Conservation (phyloP, 2,329 filamentous ascomycete genomes). For the Neopestalotiopsis rosae region DNA sequence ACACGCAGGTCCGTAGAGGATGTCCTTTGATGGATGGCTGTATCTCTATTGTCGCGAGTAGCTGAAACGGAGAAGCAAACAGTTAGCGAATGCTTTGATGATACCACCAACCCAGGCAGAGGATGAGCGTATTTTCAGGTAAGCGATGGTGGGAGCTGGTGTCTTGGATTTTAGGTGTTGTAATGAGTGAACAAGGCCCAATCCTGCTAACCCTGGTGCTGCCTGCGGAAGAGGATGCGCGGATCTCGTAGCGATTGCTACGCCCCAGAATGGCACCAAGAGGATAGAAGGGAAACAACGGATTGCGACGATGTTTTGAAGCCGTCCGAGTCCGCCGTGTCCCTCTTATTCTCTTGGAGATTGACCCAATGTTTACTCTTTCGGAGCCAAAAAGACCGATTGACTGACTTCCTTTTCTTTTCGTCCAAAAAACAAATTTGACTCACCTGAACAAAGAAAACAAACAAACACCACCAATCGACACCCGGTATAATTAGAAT, state of each 20-base stretch:
- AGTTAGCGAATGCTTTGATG: not conserved
- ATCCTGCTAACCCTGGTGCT: not conserved
- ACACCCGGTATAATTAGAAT: not conserved
- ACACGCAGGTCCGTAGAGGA: not conserved
- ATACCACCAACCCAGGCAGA: not conserved
- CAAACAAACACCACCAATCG: not conserved
- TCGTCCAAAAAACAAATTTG: not conserved
- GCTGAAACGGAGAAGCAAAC: not conserved
- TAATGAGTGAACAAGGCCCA: not conserved
- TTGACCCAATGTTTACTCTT: not conserved
- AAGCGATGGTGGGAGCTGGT: not conserved
- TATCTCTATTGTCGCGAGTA: not conserved
- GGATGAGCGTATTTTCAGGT: not conserved
- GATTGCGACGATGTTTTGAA: not conserved
- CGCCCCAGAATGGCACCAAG: not conserved
- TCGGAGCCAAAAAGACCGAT: not conserved
- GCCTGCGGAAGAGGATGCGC: not conserved
- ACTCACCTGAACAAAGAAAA: not conserved
- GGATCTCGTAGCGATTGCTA: not conserved
- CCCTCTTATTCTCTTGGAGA: not conserved
- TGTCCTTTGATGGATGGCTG: not conserved
- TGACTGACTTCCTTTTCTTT: not conserved
- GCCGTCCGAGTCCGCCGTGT: not conserved
- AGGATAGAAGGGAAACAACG: not conserved
- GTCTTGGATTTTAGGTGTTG: not conserved